These are phyloP conservation scores for Phytopythium cucurbitacearum DNA, from an alignment of 352 stramenopile species.

Conservation along the genomic window DNA sequence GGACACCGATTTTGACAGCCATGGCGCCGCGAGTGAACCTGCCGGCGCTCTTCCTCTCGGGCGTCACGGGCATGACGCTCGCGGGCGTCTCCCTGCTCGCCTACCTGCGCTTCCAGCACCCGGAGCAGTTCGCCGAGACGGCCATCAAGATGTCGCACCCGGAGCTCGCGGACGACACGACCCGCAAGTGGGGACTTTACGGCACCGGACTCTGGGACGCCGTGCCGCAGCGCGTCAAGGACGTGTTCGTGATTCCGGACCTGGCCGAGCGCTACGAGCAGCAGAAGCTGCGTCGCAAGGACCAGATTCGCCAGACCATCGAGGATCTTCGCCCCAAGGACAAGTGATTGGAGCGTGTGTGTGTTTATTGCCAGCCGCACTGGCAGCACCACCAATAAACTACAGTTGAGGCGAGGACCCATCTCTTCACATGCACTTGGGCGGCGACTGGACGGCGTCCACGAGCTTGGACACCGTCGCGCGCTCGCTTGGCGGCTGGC, in stretches of 20 bases:
- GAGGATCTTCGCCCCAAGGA: slow-evolving; percentile 76
- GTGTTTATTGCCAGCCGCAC: no score
- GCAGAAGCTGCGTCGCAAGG: slow-evolving; percentile 63
- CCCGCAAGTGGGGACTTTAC: slow-evolving; percentile 79
- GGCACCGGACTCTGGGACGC: slow-evolving; percentile 72
- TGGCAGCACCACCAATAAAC: no score
- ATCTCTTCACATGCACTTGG: slow-evolving; percentile 1
- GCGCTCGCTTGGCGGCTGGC: neutral
- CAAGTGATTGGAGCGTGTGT: slow-evolving; percentile 19
- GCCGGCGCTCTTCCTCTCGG: slow-evolving; percentile 58
- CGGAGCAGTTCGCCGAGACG: slow-evolving; percentile 79
- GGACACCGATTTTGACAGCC: neutral
- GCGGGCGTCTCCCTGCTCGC: slow-evolving; percentile 76
- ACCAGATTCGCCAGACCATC: slow-evolving; percentile 70
- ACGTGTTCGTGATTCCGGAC: slow-evolving; percentile 60
- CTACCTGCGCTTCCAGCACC: slow-evolving; percentile 82
- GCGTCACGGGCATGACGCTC: slow-evolving; percentile 75
- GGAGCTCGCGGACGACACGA: slow-evolving; percentile 65
- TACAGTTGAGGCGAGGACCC: no score
- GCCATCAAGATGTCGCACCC: slow-evolving; percentile 74
- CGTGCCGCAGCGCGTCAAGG: slow-evolving; percentile 61
- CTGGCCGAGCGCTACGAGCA: slow-evolving; percentile 62
- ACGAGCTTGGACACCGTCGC: slow-evolving; percentile 9
- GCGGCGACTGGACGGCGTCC: slow-evolving; percentile 1
- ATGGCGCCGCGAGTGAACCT: slow-evolving; percentile 39